Base-by-base conservation (phyloP, 2,329 filamentous ascomycete species). In the Cladophialophora immunda region DNA sequence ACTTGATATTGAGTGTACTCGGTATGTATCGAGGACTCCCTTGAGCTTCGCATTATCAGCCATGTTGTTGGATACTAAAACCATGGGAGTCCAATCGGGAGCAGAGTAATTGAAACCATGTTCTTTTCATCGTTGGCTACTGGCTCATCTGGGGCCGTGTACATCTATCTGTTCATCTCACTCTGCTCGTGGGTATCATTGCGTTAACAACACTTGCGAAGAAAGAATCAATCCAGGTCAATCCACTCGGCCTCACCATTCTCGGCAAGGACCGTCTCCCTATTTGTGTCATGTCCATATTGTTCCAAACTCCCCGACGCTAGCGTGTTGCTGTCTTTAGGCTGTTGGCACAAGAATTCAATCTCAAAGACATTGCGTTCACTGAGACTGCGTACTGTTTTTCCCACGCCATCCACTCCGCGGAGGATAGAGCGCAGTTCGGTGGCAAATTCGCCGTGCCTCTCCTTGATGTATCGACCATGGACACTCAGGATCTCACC, bases 391-490 rank as follows among this genome's bases (percentile, higher is more conserved):
- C 75, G 73, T 11, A 75, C 74, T 17, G 61, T 80, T 57, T 76
- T 90, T 57, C 79, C 88, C 60, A 81, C 90, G 59, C 88, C 88
- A 47, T 87, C 85, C 17, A 98, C 87, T 4, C 92, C 93, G 68
- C 93, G 88, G 68, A 93, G 89, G 7, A 97, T 89, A 34, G 93
- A 87, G 38, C 95, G 86, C 70, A 98, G 81, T 79, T 98, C 95
- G 2, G 94, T 87, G 41, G 94, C 93, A 36, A 95, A 89, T 72
- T 91, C 90, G 60, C 87, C 90, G 25, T 90, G 85, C 77, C 94
- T 91, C 38, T 94, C 91, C 66, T 92, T 91, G 73, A 99, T 85
- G 84, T 91, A 94, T 25, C 90, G 85, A 36, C 95, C 95, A 77
- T 98, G 94, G 73, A 89, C 89, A 73, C 91, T 90, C 66, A 98